A percentile compares a stretch with the other conserved stretches of the same genome.
Conservation (phyloP, 257 asterid genomes). For the Marsdenia floribunda region DNA sequence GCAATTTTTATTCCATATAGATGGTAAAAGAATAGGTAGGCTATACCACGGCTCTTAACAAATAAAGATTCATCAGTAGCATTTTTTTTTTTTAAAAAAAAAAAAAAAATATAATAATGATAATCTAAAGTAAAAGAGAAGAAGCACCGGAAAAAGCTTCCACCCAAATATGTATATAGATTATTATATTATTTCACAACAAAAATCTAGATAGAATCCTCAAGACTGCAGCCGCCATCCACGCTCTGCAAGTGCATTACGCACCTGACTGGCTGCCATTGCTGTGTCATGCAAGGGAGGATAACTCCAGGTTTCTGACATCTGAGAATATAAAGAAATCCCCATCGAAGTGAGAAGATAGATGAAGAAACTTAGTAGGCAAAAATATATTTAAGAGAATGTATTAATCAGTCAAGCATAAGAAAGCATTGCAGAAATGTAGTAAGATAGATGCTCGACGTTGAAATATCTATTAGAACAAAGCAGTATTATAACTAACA, state of each 20-base stretch:
- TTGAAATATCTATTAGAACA: background rate
- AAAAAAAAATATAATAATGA: too few species aligned
- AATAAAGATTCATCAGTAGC: slow-evolving; percentile 9
- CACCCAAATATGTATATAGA: slow-evolving; percentile 1
- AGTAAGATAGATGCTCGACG: too few species aligned
- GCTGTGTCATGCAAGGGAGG: slow-evolving; percentile 90
- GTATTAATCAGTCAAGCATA: too few species aligned
- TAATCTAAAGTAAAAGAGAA: background rate
- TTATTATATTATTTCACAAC: slow-evolving; percentile 2
- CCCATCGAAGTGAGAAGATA: background rate
- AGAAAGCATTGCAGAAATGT: background rate
- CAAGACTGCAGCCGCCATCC: slow-evolving; percentile 83
- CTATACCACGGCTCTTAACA: slow-evolving; percentile 14
- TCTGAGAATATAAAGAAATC: slow-evolving; percentile 33
- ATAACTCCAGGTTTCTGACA: slow-evolving; percentile 94
- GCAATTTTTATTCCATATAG: slow-evolving; percentile 33
- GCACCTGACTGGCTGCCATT: slow-evolving; percentile 78
- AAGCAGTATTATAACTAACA: background rate
- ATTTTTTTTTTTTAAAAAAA: slow-evolving; percentile 1
- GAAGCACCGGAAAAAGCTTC: slow-evolving; percentile 3
- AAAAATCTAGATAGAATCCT: slow-evolving; percentile 10
- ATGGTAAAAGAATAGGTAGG: slow-evolving; percentile 26
- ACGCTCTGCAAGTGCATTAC: slow-evolving; percentile 68
- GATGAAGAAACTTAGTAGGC: too few species aligned
- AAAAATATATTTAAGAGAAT: too few species aligned